These are phyloP conservation scores for Aspergillus thermomutatus DNA, from an alignment of 2,329 filamentous ascomycete genomes.

Conservation along the genomic window DNA sequence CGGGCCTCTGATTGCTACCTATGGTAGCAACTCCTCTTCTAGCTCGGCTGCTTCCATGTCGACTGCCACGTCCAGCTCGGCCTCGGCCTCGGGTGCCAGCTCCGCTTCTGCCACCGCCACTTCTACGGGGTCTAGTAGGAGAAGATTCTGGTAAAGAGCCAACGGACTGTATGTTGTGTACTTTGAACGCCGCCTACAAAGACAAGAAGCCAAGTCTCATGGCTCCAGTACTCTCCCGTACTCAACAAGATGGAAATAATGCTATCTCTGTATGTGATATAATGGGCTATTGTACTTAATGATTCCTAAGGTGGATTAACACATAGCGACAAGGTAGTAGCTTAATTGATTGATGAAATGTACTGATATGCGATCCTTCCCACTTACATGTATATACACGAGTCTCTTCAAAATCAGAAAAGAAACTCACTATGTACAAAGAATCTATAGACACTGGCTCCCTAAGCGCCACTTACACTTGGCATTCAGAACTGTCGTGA, in stretches of 20 bases:
- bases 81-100: neutral
- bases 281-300: neutral
- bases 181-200: neutral
- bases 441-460: neutral
- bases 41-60: conserved; percentile 3
- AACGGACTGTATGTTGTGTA: neutral
- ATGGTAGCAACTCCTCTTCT: conserved; percentile 6
- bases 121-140: neutral
- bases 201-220: neutral
- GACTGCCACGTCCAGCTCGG: neutral
- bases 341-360: neutral
- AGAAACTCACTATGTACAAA: no score
- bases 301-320: no score
- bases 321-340: no score
- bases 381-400: neutral
- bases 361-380: neutral
- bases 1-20: conserved; percentile 21
- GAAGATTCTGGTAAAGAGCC: neutral
- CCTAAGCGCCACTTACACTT: neutral
- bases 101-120: neutral
- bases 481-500: neutral
- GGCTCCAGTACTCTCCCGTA: neutral
- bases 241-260: neutral
- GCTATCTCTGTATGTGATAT: neutral
- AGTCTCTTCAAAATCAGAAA: neutral